Evolutionary conservation across 768 basidiomycete genomes (phyloP).

Genomic region (Kwoniella newhampshirensis): DNA sequence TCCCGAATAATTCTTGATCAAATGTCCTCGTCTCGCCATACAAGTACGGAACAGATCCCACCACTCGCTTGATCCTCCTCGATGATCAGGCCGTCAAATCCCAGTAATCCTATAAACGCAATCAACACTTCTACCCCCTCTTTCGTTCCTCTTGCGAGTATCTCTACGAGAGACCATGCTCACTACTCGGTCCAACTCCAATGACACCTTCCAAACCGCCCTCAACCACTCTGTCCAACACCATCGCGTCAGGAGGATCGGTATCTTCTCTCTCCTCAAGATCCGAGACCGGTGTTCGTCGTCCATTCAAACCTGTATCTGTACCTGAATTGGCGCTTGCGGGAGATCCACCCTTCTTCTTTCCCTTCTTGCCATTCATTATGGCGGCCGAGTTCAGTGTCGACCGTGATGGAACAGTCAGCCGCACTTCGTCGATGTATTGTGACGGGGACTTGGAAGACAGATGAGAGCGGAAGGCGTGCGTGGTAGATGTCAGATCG

Average conservation of each 20-base stretch:
- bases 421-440: conserved; percentile 13
- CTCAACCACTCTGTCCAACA: conserved; percentile 50
- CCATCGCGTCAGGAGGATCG: conserved; percentile 37
- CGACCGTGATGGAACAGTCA: conserved; percentile 33
- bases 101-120: conserved; percentile 25
- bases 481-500: conserved; percentile 20
- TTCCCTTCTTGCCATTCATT: conserved; percentile 55
- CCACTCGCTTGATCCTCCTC: conserved; percentile 42
- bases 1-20: too few species aligned
- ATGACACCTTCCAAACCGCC: conserved; percentile 42
- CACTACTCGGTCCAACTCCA: conserved; percentile 34
- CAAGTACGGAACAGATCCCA: conserved; percentile 42
- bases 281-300: background rate
- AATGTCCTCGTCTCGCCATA: conserved; percentile 17
- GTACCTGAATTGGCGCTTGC: conserved; percentile 1
- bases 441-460: background rate
- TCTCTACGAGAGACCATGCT: too few species aligned
- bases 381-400: conserved; percentile 56
- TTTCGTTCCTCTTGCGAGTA: too few species aligned
- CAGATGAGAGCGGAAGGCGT: conserved; percentile 24
- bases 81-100: conserved; percentile 39
- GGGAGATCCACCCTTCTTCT: conserved; percentile 25
- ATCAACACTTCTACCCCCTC: too few species aligned
- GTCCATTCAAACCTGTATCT: conserved; percentile 1
- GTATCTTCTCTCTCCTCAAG: background rate